Conservation (phyloP, 2,329 filamentous ascomycete species). For the Fusarium odoratissimum region DNA sequence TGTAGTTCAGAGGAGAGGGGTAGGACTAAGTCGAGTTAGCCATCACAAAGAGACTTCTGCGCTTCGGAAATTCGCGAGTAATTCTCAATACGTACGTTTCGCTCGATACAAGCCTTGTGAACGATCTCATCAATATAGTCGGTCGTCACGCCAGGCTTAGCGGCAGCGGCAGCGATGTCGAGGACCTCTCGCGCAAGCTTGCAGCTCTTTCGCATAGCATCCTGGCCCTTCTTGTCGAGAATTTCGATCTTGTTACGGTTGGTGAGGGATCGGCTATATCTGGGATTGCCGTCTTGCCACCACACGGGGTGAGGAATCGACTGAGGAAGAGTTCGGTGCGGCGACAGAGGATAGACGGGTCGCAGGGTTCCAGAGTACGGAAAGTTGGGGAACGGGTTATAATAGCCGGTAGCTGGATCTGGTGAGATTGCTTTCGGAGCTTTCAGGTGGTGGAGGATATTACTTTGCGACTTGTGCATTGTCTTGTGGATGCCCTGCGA, state of each 20-base stretch:
- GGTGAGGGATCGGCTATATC: constrained; percentile 68
- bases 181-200: constrained; percentile 88
- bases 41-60: neutral
- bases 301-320: constrained; percentile 89
- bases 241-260: constrained; percentile 85
- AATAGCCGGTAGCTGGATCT: constrained; percentile 88
- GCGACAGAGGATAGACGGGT: constrained; percentile 87
- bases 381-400: constrained; percentile 93
- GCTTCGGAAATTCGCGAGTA: neutral
- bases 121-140: constrained; percentile 96
- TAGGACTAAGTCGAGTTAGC: constrained; percentile 73
- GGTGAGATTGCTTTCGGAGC: constrained; percentile 87
- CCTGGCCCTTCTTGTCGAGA: constrained; percentile 81
- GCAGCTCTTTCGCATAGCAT: constrained; percentile 94
- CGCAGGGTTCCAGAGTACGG: constrained; percentile 83
- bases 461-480: constrained; percentile 77
- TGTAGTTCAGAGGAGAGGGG: constrained; percentile 94
- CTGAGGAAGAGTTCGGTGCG: constrained; percentile 77
- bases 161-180: constrained; percentile 86
- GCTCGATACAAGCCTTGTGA: constrained; percentile 92
- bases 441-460: constrained; percentile 78
- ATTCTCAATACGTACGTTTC: constrained; percentile 73
- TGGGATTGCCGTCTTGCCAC: constrained; percentile 82
- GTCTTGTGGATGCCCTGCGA: constrained; percentile 80
- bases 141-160: constrained; percentile 92